A percentile compares a stretch with the other conserved stretches of the same genome.
These are phyloP conservation scores for Phytophthora quininea DNA, from an alignment of 352 stramenopile genomes.

Conservation along the genomic window DNA sequence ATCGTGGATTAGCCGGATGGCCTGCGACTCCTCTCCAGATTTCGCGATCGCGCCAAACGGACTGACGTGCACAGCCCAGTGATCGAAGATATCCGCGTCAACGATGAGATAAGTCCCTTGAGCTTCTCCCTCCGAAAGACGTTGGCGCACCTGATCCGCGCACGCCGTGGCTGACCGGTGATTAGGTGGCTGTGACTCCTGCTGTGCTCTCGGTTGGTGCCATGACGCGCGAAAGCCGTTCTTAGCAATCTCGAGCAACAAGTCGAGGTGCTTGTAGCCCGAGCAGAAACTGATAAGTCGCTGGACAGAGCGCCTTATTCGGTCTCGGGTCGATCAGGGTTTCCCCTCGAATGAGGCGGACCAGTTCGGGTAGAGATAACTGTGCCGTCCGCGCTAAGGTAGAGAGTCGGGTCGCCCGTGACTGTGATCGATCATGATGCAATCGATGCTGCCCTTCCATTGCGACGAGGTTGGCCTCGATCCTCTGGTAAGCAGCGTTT, in stretches of 20 bases:
- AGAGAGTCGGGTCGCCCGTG: too few relatives aligned
- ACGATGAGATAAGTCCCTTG: neutral
- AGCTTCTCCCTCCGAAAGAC: neutral
- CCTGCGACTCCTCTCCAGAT: neutral
- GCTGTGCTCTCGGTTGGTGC: neutral
- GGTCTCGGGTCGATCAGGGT: neutral
- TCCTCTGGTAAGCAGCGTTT: too few relatives aligned
- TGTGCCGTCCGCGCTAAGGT: too few relatives aligned
- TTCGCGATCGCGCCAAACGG: neutral
- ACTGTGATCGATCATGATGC: too few relatives aligned
- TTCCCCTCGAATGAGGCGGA: constrained; percentile 1
- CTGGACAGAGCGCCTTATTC: neutral
- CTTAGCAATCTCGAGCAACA: neutral
- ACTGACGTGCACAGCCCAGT: neutral
- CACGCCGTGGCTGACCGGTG: neutral
- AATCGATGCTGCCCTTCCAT: too few relatives aligned
- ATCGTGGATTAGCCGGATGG: neutral
- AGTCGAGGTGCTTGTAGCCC: neutral
- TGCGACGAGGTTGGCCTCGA: too few relatives aligned
- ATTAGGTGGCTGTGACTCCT: neutral
- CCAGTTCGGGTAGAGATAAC: neutral
- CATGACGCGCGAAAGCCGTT: neutral
- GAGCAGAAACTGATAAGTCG: neutral
- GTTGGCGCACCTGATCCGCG: neutral
- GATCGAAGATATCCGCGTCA: neutral